Evolutionary conservation across 2,329 filamentous ascomycete species (phyloP), one percentile per base, ranked within the genome.

Genomic region (Sphaerulina musiva): DNA sequence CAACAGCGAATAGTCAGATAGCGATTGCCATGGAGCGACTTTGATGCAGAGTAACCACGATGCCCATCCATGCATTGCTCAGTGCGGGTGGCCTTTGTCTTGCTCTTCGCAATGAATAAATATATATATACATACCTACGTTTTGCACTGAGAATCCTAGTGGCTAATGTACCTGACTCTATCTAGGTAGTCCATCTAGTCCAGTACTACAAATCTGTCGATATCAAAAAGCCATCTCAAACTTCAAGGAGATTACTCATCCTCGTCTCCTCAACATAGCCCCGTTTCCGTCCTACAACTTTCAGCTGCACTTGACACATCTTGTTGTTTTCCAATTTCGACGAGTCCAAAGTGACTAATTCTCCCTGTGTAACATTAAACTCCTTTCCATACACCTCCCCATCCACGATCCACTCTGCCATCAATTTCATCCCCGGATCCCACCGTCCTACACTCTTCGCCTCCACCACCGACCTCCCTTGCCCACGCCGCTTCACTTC

Each of bases 381-480:
- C n/a, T 3, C 29, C 29, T 47, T 36, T 3, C 45, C 45, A 11
- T 23, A 7, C 26, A 9, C 14, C 50, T 63, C 63, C 2, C 66
- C 63, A 52, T 69, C 58, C 1, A 70, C 46, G 11, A 64, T 11
- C 69, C 70, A 72, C 54, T 70, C 65, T 39, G 66, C 70, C 34
- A 64, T 56, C 0, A 72, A 59, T 42, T 43, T 56, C 2, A 72
- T 66, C 14, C 70, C 70, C 3, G 70, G 70, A 56, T 72, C 70
- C 70, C 70, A 72, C 1, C 65, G 60, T 1, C 70, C 70, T 2
- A 68, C 64, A 48, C 44, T 66, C 1, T 43, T 66, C 1, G 41
- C 60, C 14, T 55, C 39, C 2, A 61, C 29, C 2, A 43, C 10
- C 14, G 12, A 29, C 23, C 45, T 42, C 9, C 36, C 43, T 14